Evolutionary conservation across 306 rosid genomes (phyloP).

Genomic region (Luffa acutangula): DNA sequence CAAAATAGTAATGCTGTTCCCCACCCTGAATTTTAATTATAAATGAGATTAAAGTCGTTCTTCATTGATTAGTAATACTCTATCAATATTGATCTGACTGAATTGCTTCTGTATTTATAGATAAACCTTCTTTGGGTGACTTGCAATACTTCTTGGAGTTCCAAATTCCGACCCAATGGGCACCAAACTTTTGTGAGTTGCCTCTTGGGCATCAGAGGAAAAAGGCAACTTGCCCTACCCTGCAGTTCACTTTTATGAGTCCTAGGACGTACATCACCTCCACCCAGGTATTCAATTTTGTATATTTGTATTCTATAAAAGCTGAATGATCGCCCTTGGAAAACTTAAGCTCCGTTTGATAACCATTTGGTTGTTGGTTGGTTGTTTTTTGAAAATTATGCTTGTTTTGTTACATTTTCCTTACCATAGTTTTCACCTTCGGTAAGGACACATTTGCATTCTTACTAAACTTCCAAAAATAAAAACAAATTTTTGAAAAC

Average conservation of each 20-base stretch:
- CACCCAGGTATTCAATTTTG: conserved; percentile 42
- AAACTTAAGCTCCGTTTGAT: too few species aligned
- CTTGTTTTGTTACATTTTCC: too few species aligned
- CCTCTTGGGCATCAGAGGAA: conserved; percentile 76
- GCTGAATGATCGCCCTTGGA: neutral
- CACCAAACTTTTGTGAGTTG: conserved; percentile 87
- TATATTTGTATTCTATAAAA: neutral
- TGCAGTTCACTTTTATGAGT: conserved; percentile 74
- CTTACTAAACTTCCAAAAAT: too few species aligned
- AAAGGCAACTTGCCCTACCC: conserved; percentile 47
- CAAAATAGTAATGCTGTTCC: neutral
- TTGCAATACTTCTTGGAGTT: conserved; percentile 86
- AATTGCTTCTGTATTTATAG: conserved; percentile 23
- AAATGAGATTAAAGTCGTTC: neutral
- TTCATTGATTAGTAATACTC: neutral
- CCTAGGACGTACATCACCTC: conserved; percentile 52
- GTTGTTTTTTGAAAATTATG: too few species aligned
- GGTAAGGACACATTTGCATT: too few species aligned
- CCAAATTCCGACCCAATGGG: conserved; percentile 99
- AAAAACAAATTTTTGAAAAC: too few species aligned
- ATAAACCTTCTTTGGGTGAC: conserved; percentile 77
- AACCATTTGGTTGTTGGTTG: too few species aligned
- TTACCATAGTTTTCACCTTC: too few species aligned
- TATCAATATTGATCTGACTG: neutral
- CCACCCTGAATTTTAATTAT: neutral